A percentile compares a stretch with the other conserved stretches of the same genome.
These are phyloP conservation scores for Nakaseomyces uthaithaninus DNA, from an alignment of 1,139 yeast genomes.

Conservation along the genomic window DNA sequence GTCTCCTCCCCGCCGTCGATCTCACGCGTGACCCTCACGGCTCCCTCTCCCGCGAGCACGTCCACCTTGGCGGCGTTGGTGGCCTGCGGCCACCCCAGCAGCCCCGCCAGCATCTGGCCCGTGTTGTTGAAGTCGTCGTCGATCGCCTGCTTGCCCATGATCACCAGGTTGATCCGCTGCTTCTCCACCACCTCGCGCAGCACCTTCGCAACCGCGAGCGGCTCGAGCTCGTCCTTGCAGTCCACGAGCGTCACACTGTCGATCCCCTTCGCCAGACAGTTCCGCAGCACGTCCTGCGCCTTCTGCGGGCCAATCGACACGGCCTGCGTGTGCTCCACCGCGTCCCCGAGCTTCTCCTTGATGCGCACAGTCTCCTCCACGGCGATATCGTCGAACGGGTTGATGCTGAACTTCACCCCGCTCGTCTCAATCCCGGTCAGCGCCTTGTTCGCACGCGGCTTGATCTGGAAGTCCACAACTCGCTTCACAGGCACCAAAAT, in stretches of 20 bases:
- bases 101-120: conserved; percentile 95
- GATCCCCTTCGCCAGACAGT: conserved; percentile 91
- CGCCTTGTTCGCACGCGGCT: conserved; percentile 85
- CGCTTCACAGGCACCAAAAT: conserved; percentile 91
- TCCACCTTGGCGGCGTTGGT: conserved; percentile 89
- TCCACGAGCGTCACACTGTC: conserved; percentile 80
- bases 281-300: conserved; percentile 79
- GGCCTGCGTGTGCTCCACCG: conserved; percentile 79
- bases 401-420: conserved; percentile 88
- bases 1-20: conserved; percentile 93
- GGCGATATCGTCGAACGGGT: conserved; percentile 97
- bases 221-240: conserved; percentile 69
- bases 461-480: conserved; percentile 87
- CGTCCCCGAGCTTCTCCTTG: conserved; percentile 57
- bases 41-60: conserved; percentile 38
- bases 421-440: conserved; percentile 80
- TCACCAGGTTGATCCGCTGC: conserved; percentile 65
- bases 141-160: conserved; percentile 92
- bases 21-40: conserved; percentile 75
- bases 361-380: conserved; percentile 83
- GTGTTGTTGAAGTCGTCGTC: conserved; percentile 94
- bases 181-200: conserved; percentile 65
- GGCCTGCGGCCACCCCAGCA: conserved; percentile 95
- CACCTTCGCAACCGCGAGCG: conserved; percentile 84
- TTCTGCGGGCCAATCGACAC: conserved; percentile 87